Evolutionary conservation across 75 land plant genomes (phyloP).

Genomic region (Larix kaempferi): DNA sequence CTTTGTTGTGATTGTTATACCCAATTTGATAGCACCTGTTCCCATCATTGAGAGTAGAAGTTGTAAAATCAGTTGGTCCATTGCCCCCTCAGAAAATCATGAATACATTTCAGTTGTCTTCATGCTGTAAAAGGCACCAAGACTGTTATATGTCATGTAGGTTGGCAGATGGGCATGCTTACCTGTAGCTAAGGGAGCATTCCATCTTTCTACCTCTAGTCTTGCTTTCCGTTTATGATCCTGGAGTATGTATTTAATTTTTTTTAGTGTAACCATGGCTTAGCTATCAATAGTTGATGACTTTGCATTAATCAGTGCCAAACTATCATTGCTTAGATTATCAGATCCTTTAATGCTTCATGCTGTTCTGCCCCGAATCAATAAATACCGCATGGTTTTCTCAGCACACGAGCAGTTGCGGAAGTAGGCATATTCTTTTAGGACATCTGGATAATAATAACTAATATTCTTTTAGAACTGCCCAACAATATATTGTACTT

Average conservation of each 20-base stretch:
- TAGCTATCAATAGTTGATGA: neutral
- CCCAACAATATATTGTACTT: neutral
- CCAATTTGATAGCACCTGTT: conserved; percentile 2
- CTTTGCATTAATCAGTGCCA: neutral
- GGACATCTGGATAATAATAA: neutral
- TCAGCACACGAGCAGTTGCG: neutral
- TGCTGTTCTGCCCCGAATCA: neutral
- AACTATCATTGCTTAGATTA: neutral
- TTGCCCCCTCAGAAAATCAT: neutral
- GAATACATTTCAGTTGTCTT: neutral
- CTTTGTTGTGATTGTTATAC: conserved; percentile 9
- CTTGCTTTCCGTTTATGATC: neutral
- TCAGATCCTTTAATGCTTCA: neutral
- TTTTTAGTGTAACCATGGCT: neutral
- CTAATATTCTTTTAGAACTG: neutral
- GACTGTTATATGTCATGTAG: neutral
- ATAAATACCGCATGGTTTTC: neutral
- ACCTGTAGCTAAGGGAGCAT: neutral
- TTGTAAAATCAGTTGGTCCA: conserved; percentile 1
- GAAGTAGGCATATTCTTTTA: neutral
- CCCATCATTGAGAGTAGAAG: neutral
- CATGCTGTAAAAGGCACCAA: neutral
- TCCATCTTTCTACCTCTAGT: neutral
- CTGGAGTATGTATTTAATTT: neutral
- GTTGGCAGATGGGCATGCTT: neutral